phyloP scores from a whole-genome alignment of 495 filamentous ascomycete species.

The Penicillium bialowiezense region DNA sequence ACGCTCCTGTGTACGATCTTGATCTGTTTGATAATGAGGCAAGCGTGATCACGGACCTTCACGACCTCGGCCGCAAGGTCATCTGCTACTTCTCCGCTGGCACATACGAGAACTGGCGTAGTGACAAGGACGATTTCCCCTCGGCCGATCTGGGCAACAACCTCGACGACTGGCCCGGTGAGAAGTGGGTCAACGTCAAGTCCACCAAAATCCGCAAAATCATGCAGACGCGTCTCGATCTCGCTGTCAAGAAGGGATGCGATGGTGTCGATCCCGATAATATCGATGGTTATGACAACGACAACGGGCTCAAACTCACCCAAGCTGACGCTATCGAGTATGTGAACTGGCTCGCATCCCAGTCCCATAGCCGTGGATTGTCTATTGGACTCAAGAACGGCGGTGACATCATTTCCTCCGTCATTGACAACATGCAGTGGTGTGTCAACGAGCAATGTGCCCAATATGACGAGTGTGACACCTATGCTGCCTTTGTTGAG shows the following conservation, averaged over 20 bases:
- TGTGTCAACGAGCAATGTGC: conserved; percentile 73
- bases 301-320: conserved; percentile 57
- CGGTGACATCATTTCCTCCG: conserved; percentile 53
- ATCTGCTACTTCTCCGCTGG: conserved; percentile 77
- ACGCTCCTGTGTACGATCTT: conserved; percentile 57
- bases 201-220: conserved; percentile 56
- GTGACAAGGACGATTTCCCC: conserved; percentile 53
- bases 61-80: conserved; percentile 49
- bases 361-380: conserved; percentile 45
- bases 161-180: conserved; percentile 61
- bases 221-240: conserved; percentile 55
- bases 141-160: conserved; percentile 47
- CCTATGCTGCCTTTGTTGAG: conserved; percentile 53
- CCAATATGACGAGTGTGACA: conserved; percentile 54
- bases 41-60: conserved; percentile 45
- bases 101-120: conserved; percentile 57
- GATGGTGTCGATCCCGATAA: conserved; percentile 74
- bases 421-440: conserved; percentile 60
- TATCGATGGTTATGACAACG: conserved; percentile 60
- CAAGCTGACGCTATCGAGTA: conserved; percentile 53
- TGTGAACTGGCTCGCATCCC: conserved; percentile 55
- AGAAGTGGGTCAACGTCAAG: conserved; percentile 63
- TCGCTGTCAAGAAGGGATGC: conserved; percentile 59
- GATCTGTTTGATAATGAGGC: conserved; percentile 56
- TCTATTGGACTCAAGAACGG: conserved; percentile 68